Conservation (phyloP, 495 filamentous ascomycete genomes). For the Aspergillus campestris region DNA sequence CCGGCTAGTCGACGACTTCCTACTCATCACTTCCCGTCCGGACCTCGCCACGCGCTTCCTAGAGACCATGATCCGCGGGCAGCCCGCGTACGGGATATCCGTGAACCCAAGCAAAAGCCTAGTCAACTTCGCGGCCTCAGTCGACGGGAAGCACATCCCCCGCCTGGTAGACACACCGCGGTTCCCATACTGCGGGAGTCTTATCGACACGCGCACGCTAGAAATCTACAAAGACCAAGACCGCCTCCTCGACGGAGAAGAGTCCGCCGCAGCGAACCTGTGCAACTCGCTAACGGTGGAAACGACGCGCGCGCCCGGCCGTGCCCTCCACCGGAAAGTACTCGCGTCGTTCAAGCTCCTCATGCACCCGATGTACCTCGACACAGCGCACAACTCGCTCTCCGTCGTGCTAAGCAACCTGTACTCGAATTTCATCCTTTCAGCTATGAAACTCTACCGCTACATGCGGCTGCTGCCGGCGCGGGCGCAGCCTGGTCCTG, state of each 20-base stretch:
- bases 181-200: constrained; percentile 84
- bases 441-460: constrained; percentile 76
- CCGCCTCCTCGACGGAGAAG: constrained; percentile 39
- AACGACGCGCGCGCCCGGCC: constrained; percentile 56
- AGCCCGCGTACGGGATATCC: constrained; percentile 68
- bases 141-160: constrained; percentile 48
- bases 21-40: constrained; percentile 68
- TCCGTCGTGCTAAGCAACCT: constrained; percentile 62
- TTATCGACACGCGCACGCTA: constrained; percentile 69
- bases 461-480: constrained; percentile 57
- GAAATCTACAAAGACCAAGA: constrained; percentile 58
- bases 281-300: constrained; percentile 71
- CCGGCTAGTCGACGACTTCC: constrained; percentile 83
- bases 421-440: constrained; percentile 63
- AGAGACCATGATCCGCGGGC: constrained; percentile 66
- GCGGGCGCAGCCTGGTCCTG: constrained; percentile 42
- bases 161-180: constrained; percentile 33
- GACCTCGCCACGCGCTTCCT: constrained; percentile 62
- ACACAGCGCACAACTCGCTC: constrained; percentile 68
- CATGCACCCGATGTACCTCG: constrained; percentile 81
- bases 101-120: constrained; percentile 74
- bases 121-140: constrained; percentile 68
- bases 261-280: constrained; percentile 23
- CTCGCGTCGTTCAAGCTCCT: constrained; percentile 76
- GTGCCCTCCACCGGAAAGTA: constrained; percentile 70